Evolutionary conservation across 768 basidiomycete genomes (phyloP), one percentile per base, ranked within the genome.

Genomic region (Boletus vinaceobasis): DNA sequence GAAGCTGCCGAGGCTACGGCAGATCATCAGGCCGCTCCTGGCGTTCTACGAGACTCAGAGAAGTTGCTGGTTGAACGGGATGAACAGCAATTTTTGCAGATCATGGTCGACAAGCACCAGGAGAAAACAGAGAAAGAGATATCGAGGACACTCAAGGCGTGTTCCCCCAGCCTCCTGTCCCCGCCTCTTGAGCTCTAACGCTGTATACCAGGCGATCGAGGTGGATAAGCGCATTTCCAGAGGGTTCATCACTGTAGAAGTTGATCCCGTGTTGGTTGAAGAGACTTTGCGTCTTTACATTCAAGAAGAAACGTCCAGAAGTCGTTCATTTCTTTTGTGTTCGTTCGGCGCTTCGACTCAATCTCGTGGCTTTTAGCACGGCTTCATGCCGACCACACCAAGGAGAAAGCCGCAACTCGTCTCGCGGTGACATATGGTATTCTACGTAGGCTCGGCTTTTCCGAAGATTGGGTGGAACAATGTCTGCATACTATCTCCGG

Each of bases 81-180:
- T 11, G 80, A 80, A 64, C 82, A 86, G 49, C 77, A 75, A 54
- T 75, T 77, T 31, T 74, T 93, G 48, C 93, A 94, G 72, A 73
- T 70, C 43, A 64, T 93, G 44, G 82, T 96, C 1, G 93, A 96
- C 58, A 87, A 83, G 63, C 75, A 87, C 45, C 92, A 96, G 64
- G 92, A 95, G 19, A 93, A 85, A 66, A 88, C 82, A 6, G 91
- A 96, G 69, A 93, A 86, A 68, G 96, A 97, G 63, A 83, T 95
- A 52, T 71, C 75, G 5, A 79, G 85, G 53, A 73, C 81, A 10
- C 56, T 89, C 58, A 90, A 90, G 84, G 95, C 88, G 61, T 39
- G 65, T 55, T 48, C 26, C 7, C 26, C 17, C 6, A 15, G 33
- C 14, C 21, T 33, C 13, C 38, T 40, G n/a, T 43, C 32, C 17